phyloP scores from a whole-genome alignment of 176 grass and related monocot genomes.

The Lolium perenne region DNA sequence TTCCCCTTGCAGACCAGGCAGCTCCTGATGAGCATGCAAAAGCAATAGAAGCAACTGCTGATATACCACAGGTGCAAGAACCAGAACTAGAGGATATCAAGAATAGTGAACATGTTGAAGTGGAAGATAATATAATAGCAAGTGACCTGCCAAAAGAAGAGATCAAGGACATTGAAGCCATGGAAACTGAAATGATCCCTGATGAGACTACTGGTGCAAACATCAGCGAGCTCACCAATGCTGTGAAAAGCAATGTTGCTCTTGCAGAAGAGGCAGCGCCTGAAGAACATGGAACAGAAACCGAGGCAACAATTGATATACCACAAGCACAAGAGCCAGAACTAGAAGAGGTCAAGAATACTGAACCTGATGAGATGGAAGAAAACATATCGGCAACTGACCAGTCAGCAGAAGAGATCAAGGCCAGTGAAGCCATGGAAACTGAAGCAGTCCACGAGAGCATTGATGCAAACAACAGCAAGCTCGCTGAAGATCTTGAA shows the following conservation, averaged over 20 bases:
- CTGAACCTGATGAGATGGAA: conserved; percentile 28
- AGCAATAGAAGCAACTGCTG: conserved; percentile 17
- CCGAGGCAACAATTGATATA: conserved; percentile 13
- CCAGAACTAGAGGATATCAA: conserved; percentile 40
- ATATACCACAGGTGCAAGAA: conserved; percentile 17
- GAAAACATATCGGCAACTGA: conserved; percentile 7
- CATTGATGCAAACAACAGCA: conserved; percentile 9
- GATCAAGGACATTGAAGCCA: conserved; percentile 23
- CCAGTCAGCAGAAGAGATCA: background rate
- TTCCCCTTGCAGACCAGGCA: background rate
- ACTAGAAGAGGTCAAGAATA: conserved; percentile 43
- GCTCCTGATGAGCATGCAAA: background rate
- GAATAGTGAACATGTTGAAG: conserved; percentile 27
- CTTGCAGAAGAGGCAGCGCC: conserved; percentile 6
- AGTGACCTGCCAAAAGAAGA: conserved; percentile 16
- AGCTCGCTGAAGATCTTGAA: background rate
- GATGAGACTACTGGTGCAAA: background rate
- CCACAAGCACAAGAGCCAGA: conserved; percentile 23
- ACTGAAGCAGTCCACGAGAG: conserved; percentile 34
- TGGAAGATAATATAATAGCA: conserved; percentile 21
- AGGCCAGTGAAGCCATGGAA: conserved; percentile 23
- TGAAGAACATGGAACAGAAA: conserved; percentile 23
- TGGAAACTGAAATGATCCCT: conserved; percentile 26
- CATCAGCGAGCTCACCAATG: conserved; percentile 25
- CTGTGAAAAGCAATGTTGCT: conserved; percentile 23